A percentile compares a stretch with the other conserved stretches of the same genome.
Conservation (phyloP, 805 yeast genomes). For the Suhomyces prunicola region DNA sequence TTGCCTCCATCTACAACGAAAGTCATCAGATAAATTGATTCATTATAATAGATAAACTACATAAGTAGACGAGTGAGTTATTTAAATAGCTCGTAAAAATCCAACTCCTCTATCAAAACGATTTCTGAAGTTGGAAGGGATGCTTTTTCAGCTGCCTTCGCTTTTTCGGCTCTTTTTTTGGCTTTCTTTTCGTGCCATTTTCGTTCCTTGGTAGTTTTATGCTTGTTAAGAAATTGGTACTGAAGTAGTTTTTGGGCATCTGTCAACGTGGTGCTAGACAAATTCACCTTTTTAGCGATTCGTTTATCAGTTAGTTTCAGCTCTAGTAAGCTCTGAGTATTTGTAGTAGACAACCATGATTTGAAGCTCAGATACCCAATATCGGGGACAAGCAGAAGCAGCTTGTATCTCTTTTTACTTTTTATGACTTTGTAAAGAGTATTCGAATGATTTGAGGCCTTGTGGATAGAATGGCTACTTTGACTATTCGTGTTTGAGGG, state of each 20-base stretch:
- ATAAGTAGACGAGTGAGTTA: background rate
- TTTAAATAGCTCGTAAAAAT: background rate
- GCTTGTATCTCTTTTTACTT: background rate
- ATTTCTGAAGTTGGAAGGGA: background rate
- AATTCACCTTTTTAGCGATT: background rate
- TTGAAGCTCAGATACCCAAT: background rate
- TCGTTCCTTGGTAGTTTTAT: background rate
- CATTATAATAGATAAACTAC: background rate
- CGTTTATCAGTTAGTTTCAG: background rate
- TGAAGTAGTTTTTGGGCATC: background rate
- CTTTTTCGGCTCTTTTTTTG: background rate
- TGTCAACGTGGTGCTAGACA: background rate
- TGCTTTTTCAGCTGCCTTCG: background rate
- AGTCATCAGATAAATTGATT: background rate
- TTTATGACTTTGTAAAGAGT: background rate
- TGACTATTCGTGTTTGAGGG: background rate
- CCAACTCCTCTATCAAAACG: background rate
- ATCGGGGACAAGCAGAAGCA: background rate
- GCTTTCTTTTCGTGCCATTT: background rate
- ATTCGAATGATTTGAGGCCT: background rate
- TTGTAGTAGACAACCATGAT: background rate
- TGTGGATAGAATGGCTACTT: background rate
- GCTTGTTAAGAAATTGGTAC: background rate
- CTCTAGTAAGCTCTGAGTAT: background rate
- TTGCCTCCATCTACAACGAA: background rate